Conservation (phyloP, 1,284 basidiomycete genomes). For the Ustilago lituana region DNA sequence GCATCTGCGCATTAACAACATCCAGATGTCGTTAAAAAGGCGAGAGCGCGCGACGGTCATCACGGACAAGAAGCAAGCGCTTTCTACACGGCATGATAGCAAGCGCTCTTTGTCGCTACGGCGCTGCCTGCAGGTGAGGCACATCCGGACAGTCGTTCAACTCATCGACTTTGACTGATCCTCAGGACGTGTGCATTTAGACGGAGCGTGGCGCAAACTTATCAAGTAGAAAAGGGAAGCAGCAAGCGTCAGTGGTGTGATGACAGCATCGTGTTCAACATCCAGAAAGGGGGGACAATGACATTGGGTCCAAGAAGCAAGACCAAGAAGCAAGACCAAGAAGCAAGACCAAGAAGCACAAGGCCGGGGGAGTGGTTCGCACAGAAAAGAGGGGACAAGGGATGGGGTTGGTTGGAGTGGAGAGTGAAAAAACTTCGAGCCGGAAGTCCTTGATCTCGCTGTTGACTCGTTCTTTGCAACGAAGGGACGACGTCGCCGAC, state of each 20-base stretch:
- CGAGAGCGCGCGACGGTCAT: conserved; percentile 13
- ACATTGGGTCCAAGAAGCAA: too few species aligned
- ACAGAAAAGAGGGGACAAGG: too few species aligned
- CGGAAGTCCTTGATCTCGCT: conserved; percentile 10
- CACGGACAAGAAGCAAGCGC: background rate
- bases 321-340: too few species aligned
- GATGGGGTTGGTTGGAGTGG: background rate
- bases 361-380: too few species aligned
- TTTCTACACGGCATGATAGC: too few species aligned
- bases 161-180: too few species aligned
- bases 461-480: conserved; percentile 15
- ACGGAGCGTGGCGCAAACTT: background rate
- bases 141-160: too few species aligned
- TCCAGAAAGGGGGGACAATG: conserved; percentile 9
- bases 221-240: too few species aligned
- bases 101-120: too few species aligned
- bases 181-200: background rate
- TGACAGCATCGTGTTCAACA: conserved; percentile 2
- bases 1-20: too few species aligned
- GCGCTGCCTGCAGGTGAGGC: too few species aligned
- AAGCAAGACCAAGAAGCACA: background rate
- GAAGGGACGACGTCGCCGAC: conserved; percentile 20
- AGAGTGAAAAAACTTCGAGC: conserved; percentile 29
- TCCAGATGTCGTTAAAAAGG: too few species aligned
- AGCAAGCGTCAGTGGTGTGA: background rate